Percentiles rank a stretch among this genome's conserved stretches.
Conservation (phyloP, 2,329 filamentous ascomycete genomes). For the Colletotrichum higginsianum region DNA sequence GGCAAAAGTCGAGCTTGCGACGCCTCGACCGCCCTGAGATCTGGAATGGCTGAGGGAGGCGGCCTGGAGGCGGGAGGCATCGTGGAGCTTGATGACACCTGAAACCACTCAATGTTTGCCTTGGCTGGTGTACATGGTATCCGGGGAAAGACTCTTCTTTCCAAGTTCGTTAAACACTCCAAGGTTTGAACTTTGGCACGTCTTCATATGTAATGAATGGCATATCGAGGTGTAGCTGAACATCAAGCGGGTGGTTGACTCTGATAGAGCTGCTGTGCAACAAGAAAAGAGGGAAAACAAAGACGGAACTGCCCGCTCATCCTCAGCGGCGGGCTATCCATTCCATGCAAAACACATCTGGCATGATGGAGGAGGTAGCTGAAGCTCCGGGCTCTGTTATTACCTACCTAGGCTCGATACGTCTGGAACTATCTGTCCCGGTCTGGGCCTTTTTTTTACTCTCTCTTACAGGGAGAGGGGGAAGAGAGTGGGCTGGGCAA, state of each 20-base stretch:
- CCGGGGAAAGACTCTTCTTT: background rate
- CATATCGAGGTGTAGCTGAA: background rate
- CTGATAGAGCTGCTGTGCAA: background rate
- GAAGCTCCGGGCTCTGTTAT: constrained; percentile 7
- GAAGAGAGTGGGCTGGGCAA: constrained; percentile 5
- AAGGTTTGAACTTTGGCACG: background rate
- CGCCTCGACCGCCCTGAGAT: background rate
- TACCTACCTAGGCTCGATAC: constrained; percentile 15
- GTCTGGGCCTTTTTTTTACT: constrained; percentile 22
- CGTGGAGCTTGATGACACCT: constrained; percentile 7
- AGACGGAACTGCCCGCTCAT: constrained; percentile 1
- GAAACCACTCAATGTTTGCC: constrained; percentile 7
- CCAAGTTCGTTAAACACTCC: too few species aligned
- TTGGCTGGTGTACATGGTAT: background rate
- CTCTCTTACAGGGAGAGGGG: too few species aligned
- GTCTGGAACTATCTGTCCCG: constrained; percentile 17
- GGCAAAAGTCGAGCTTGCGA: background rate
- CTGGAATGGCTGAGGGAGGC: constrained; percentile 5
- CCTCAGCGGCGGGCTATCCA: constrained; percentile 13
- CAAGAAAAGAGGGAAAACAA: too few species aligned
- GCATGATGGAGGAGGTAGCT: constrained; percentile 32
- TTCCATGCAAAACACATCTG: constrained; percentile 20
- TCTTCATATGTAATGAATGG: background rate
- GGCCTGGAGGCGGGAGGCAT: background rate
- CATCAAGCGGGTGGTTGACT: background rate